Percentiles rank a stretch among this genome's conserved stretches.
Evolutionary conservation across 139 green algal genomes (phyloP).

Genomic region (Astrephomene gubernaculifera): DNA sequence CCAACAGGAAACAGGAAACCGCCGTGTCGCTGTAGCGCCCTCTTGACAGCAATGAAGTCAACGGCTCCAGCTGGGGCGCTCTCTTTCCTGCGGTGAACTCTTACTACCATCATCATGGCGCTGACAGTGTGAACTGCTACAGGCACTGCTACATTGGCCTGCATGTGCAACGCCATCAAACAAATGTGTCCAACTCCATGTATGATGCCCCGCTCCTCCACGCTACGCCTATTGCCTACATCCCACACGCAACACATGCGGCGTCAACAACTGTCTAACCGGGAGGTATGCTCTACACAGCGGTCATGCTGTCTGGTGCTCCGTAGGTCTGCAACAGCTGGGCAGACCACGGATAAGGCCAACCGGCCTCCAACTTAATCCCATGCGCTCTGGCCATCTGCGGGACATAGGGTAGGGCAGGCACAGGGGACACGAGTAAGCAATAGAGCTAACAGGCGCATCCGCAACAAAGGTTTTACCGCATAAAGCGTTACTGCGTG

Average conservation of each 20-base stretch:
- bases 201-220: background rate
- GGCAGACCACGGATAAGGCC: no score
- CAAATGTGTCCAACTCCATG: slow-evolving; percentile 8
- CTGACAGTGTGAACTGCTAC: background rate
- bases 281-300: slow-evolving; percentile 8
- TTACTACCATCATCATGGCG: background rate
- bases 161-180: background rate
- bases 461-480: no score
- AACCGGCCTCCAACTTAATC: slow-evolving; percentile 18
- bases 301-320: background rate
- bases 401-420: no score
- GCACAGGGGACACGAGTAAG: background rate
- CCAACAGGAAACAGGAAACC: no score
- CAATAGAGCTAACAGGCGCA: background rate
- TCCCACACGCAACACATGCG: background rate
- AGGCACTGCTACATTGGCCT: background rate
- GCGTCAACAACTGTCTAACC: background rate
- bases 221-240: background rate
- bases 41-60: no score
- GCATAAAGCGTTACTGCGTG: no score
- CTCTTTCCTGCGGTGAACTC: background rate
- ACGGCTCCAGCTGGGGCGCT: no score
- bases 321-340: background rate
- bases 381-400: slow-evolving; percentile 39
- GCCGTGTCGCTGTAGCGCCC: no score